phyloP scores from a whole-genome alignment of 257 asterid species.

The Fraxinus anomala region DNA sequence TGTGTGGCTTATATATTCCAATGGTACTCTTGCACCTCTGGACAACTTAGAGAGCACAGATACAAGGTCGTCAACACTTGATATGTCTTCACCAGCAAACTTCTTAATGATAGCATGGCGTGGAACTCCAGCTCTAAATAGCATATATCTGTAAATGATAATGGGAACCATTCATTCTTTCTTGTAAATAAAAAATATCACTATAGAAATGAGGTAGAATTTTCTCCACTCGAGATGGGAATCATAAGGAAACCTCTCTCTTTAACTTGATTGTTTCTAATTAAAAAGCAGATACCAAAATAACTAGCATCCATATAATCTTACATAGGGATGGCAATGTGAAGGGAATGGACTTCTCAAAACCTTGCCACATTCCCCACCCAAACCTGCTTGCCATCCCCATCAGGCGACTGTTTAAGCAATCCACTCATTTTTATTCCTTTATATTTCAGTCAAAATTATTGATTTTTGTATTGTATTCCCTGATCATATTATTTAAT shows the following conservation, averaged over 20 bases:
- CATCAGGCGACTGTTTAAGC: neutral
- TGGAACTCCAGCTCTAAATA: constrained; percentile 94
- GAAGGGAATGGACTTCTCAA: neutral
- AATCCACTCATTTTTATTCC: neutral
- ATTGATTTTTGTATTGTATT: neutral
- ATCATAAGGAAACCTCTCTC: constrained; percentile 16
- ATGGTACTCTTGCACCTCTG: constrained; percentile 92
- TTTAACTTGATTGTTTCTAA: constrained; percentile 15
- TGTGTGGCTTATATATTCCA: constrained; percentile 77
- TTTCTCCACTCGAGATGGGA: constrained; percentile 17
- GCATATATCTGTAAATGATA: constrained; percentile 40
- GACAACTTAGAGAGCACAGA: constrained; percentile 77
- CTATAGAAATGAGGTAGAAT: neutral
- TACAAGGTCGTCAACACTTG: constrained; percentile 76
- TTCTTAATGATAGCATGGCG: constrained; percentile 95
- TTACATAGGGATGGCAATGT: neutral
- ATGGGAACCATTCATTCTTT: constrained; percentile 20
- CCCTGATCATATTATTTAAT: neutral
- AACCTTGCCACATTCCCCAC: neutral
- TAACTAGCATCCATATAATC: constrained; percentile 10
- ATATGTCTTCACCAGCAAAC: constrained; percentile 92
- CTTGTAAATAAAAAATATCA: constrained; percentile 8
- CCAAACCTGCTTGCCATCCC: neutral
- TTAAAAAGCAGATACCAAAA: constrained; percentile 12
- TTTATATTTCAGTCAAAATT: neutral